Evolutionary conservation across 1,139 yeast species (phyloP).

Genomic region (Trichomonascaceae sp.): DNA sequence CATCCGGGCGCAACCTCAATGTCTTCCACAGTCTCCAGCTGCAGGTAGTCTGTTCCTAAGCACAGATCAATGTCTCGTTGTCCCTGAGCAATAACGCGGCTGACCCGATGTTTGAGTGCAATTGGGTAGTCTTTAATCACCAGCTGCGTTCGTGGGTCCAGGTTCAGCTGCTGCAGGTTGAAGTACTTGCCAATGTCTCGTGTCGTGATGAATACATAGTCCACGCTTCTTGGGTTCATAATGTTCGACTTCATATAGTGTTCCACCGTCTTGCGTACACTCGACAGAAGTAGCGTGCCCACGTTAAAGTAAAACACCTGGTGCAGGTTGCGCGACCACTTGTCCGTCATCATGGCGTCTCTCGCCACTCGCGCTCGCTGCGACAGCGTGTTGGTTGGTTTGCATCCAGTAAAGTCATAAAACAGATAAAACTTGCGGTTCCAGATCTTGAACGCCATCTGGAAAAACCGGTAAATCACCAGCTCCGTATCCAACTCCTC

Average conservation of each 20-base stretch:
- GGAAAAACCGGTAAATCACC: constrained; percentile 49
- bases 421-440: constrained; percentile 50
- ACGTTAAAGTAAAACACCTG: constrained; percentile 50
- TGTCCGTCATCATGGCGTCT: constrained; percentile 30
- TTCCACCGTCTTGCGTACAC: constrained; percentile 19
- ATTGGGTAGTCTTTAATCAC: constrained; percentile 14
- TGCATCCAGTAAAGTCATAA: constrained; percentile 57
- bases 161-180: constrained; percentile 12
- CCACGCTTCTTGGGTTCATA: constrained; percentile 14
- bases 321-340: constrained; percentile 40
- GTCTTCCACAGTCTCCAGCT: constrained; percentile 33
- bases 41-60: constrained; percentile 55
- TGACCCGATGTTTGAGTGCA: constrained; percentile 10
- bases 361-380: constrained; percentile 11
- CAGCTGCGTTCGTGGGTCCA: constrained; percentile 14
- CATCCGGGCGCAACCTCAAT: constrained; percentile 36
- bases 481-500: constrained; percentile 39
- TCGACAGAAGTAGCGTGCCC: constrained; percentile 32
- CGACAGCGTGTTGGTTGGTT: constrained; percentile 26
- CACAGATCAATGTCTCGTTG: constrained; percentile 1
- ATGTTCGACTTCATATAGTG: constrained; percentile 12
- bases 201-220: constrained; percentile 16
- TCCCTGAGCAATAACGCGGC: not conserved
- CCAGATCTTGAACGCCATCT: constrained; percentile 64
- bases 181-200: constrained; percentile 12